A percentile compares a stretch with the other conserved stretches of the same genome.
These are phyloP conservation scores for Musa itinerans DNA, from an alignment of 176 grass and related monocot species.

Conservation along the genomic window DNA sequence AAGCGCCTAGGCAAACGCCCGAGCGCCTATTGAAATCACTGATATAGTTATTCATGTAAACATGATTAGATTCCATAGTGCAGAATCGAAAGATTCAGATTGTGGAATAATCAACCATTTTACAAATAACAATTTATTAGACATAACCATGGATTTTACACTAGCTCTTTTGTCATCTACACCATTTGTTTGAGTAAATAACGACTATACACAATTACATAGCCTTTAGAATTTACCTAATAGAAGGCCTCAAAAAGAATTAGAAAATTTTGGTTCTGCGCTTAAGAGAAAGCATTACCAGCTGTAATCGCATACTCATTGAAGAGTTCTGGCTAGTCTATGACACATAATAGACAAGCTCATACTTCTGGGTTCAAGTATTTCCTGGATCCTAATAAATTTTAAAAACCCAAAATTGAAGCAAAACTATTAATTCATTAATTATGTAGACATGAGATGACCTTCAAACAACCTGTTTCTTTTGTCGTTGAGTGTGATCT, in stretches of 20 bases:
- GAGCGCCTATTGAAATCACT: no score
- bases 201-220: not conserved
- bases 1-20: no score
- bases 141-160: not conserved
- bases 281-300: not conserved
- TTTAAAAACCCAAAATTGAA: no score
- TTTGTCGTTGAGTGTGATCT: constrained; percentile 69
- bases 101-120: not conserved
- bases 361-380: no score
- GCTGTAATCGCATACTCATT: no score
- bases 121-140: not conserved
- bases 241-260: not conserved
- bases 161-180: not conserved
- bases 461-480: constrained; percentile 54
- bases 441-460: not conserved
- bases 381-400: no score
- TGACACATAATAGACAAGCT: no score
- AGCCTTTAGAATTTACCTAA: not conserved
- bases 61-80: no score
- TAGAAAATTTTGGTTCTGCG: not conserved
- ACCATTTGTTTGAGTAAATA: constrained; percentile 1
- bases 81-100: no score
- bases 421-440: no score
- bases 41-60: no score
- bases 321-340: no score